A percentile compares a stretch with the other conserved stretches of the same genome.
Conservation (phyloP, 495 filamentous ascomycete species). For the Xylaria grammica region DNA sequence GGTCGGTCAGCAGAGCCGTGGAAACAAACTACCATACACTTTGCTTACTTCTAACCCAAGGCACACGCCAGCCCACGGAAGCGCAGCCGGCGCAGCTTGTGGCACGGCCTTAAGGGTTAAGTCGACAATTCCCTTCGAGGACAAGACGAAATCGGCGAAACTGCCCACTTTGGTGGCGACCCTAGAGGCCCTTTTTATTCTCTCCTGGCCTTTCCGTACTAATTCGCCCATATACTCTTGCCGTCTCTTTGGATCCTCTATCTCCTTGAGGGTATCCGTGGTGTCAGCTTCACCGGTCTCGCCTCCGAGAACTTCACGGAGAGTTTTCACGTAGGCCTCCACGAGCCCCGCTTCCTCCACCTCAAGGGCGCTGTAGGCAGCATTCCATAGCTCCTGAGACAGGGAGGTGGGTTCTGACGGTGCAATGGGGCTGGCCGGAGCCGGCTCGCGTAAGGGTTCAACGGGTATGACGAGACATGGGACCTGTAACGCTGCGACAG, state of each 20-base stretch:
- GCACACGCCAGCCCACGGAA: constrained; percentile 10
- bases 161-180: background rate
- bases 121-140: background rate
- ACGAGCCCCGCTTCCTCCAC: background rate
- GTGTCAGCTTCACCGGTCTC: background rate
- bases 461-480: background rate
- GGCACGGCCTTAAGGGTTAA: background rate
- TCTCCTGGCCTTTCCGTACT: background rate
- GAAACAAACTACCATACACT: no score
- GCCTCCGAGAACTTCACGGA: background rate
- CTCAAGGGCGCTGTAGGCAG: background rate
- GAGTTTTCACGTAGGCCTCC: background rate
- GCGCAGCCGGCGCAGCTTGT: constrained; percentile 15
- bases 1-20: background rate
- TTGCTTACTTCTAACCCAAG: constrained; percentile 1
- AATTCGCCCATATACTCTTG: constrained; percentile 4
- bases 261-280: background rate
- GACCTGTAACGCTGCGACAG: background rate
- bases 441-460: background rate
- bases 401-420: background rate
- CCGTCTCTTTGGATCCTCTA: background rate
- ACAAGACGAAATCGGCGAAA: background rate
- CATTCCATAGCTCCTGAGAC: background rate
- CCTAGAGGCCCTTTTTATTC: background rate
- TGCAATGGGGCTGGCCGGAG: no score